Base-by-base conservation (phyloP, 1,284 basidiomycete species). In the Vanrija humicola region DNA sequence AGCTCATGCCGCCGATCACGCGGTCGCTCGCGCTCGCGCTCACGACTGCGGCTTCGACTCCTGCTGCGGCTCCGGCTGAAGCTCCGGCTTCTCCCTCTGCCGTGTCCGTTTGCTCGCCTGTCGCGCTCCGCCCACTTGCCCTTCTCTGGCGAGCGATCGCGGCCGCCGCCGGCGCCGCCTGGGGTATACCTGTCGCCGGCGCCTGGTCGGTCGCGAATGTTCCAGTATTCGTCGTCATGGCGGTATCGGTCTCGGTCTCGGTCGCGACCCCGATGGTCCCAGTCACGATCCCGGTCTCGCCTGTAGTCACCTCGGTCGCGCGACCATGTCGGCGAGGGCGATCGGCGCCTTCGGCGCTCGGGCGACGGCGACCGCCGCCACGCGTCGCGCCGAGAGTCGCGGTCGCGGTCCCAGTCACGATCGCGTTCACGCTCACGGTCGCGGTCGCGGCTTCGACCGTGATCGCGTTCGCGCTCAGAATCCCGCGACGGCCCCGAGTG, bases 331-430 rank as follows among this genome's bases (percentile, higher is more conserved):
- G n/a, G n/a, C n/a, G 40, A 42, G 10, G n/a, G 40, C 19, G 40
- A 42, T n/a, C 19, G 40, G n/a, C 40, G 40, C n/a, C 40, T 1
- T n/a, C 40, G 40, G 10, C 40, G 40, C 40, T 42, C 40, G n/a
- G 40, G 40, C 14, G 34, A 34, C 14, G 34, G 34, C 34, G 34
- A 34, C 6, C 34, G 34, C 5, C 34, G 34, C 34, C 34, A 34
- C 12, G 34, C 4, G 38, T 50, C 38, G 7, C 47, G 23, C 9
- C 55, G 44, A 16, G 44, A 45, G 45, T 53, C 54, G 19, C 47
- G 48, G 15, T 48, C 50, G 15, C 40, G 45, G 28, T 15, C 51
- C 21, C 52, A 47, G 5, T 51, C 54, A 8, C 54, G 49, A 21
- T 48, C 46, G 5, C 46, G 26, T 3, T 47, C 49, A 2, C 49